A percentile compares a stretch with the other conserved stretches of the same genome.
Conservation (phyloP, 345 rosid genomes). For the Arabidopsis arenosa region DNA sequence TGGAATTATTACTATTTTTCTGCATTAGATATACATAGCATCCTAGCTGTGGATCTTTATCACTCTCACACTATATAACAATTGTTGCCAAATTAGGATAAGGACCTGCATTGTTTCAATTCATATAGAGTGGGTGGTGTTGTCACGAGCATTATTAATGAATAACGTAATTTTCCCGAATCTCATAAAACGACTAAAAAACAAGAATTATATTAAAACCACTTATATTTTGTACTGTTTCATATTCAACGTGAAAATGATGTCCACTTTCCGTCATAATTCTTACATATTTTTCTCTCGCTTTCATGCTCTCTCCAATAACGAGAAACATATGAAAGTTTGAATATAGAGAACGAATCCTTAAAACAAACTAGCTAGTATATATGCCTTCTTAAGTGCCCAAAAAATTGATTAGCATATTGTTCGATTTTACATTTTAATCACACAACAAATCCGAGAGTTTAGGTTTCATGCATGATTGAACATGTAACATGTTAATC, state of each 20-base stretch:
- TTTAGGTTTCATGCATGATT: neutral
- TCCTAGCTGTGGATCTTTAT: conserved; percentile 25
- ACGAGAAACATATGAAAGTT: neutral
- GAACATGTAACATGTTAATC: neutral
- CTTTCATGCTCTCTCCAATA: neutral
- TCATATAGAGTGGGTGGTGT: conserved; percentile 11
- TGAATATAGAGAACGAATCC: neutral
- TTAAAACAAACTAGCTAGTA: too few relatives aligned
- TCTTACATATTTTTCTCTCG: neutral
- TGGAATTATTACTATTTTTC: conserved; percentile 19
- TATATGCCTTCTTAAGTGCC: neutral
- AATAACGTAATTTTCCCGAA: neutral
- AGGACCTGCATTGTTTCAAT: conserved; percentile 30
- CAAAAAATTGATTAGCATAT: neutral
- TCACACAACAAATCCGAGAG: neutral
- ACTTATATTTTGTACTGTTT: too few relatives aligned
- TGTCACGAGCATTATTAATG: neutral
- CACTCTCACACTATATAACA: conserved; percentile 15
- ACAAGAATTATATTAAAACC: too few relatives aligned
- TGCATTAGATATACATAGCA: conserved; percentile 15
- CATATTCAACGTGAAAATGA: too few relatives aligned
- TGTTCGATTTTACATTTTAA: too few relatives aligned
- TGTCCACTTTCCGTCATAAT: too few relatives aligned
- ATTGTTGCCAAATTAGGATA: conserved; percentile 31
- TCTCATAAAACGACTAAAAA: too few relatives aligned